Base-by-base conservation (phyloP, 1,284 basidiomycete genomes). In the Boletus semigastroideus region DNA sequence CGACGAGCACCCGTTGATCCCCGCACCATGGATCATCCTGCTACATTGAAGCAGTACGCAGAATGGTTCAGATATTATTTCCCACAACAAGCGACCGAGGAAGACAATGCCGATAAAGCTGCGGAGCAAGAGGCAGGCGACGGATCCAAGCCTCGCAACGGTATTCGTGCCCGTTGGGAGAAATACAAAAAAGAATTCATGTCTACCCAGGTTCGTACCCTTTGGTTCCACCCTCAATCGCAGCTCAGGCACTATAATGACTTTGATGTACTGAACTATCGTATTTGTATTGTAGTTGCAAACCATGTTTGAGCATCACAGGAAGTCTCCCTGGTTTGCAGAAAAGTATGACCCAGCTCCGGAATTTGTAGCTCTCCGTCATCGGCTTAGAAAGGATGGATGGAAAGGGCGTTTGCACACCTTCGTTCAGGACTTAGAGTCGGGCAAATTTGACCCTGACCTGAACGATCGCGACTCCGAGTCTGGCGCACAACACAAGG, bases 161-260 rank as follows among this genome's bases (percentile, higher is more conserved):
- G 87, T 45, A 89, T 90, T 67, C 83, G 82, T 70, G 69, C 79
- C 56, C 82, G 83, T 47, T 96, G 92, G 83, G 93, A 95, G 71
- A 90, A 90, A 64, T 95, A 95, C 69, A 90, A 92, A 72, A 93
- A 92, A 69, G 87, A 91, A 50, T 94, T 93, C 66, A 76, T 84
- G 50, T 85, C 85, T 40, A 79, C 81, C 54, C 92, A 95, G 86
- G 92, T 94, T 63, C 75, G 86, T 75, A 59, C 55, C 20, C 44
- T 52, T 59, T 54, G 49, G 47, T 36, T 59, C 33, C 57, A 45
- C 36, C 56, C 34, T 52, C 52, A 33, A 50, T 49, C 37, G 36
- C 52, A 56, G 36, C 56, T 42, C 49, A 49, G 50, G 52, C 55
- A 49, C 41, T 59, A 54, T 42, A 28, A 49, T 48, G 44, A 36